Base-by-base conservation (phyloP, 2,329 filamentous ascomycete species). In the Fusarium pseudocircinatum region DNA sequence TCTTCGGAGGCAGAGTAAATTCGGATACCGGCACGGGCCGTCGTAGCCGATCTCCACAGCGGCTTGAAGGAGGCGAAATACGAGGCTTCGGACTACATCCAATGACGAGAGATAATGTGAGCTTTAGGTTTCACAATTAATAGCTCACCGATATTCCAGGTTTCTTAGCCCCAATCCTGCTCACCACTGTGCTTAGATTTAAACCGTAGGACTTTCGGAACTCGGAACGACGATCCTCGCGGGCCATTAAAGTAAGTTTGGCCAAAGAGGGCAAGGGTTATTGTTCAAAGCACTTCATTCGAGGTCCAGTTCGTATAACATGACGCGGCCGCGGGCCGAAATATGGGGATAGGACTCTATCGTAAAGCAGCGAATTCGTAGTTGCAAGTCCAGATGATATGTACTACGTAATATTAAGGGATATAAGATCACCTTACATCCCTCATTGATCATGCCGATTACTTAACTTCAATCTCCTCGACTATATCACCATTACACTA, bases 361-460 rank as follows among this genome's bases (percentile, higher is more conserved):
- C 7, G 11, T 36, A 10, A 2, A 53, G 50, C 10, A 28, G 7
- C 7, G 20, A 37, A 36, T 28, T 34, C 34, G 18, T 7, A 28
- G 20, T 16, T 37, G 11, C 3, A n/a, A 22, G 10, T 37, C 10
- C 18, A 28, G 20, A 9, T 53, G 14, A 3, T 10, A 22, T 12
- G 6, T 2, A 16, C 14, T 53, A 4, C 7, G 18, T 16, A 1
- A 9, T 26, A 1, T 26, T 10, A 6, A 1, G 6, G 1, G 10
- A 37, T 53, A 22, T 53, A 28, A 53, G 20, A n/a, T 15, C 6
- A 11, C 12, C 22, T 32, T 34, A 1, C 8, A 14, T 20, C 12
- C n/a, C 6, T 3, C 8, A 6, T 15, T 24, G 6, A 10, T 11
- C 7, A n/a, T 49, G 4, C 1, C 12, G 12, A n/a, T 32, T 24